Evolutionary conservation across 2,329 filamentous ascomycete species (phyloP), one percentile per base, ranked within the genome.

Genomic region (Trichoderma sp.): DNA sequence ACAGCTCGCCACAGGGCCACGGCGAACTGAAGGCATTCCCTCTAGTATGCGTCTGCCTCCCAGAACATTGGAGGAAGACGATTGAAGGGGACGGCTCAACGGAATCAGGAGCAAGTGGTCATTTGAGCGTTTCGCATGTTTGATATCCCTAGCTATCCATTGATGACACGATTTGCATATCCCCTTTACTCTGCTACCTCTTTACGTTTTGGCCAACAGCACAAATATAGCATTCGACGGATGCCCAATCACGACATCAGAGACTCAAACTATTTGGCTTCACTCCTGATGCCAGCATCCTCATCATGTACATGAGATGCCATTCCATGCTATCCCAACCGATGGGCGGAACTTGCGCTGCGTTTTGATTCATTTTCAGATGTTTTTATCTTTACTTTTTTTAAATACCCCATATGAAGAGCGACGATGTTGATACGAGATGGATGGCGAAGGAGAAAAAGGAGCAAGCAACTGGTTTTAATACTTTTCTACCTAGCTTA

Each of bases 21-120:
- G 93, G 93, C 70, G 95, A 98, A 79, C 96, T 98, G 83, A 98
- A 98, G 81, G 96, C 96, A 37, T 98, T 98, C 85, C 96, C 96
- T 56, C 86, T 99, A 72, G 95, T 99, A 61, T 99, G 95, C 77
- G 93, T 98, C 53, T 98, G 96, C 80, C 84, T 97, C 37, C 96
- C 95, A 31, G 92, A 97, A 76, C 94, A 97, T 80, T 99, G 95
- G 95, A 89, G 91, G 77, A 97, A 96, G 82, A 98, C 95, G 2
- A 97, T 98, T 74, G 95, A 98, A 72, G 93, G 94, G 70, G 94
- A 97, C 76, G 86, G 87, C 37, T 91, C 89, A 33, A 90, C 89
- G 4, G 89, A 91, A 76, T 85, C 86, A 11, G 86, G 84, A 67
- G 89, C 87, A 14, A 85, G 74, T 65, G 76, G 72, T n/a, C 75